Evolutionary conservation across 768 basidiomycete species (phyloP), one percentile per base, ranked within the genome.

Genomic region (Phallus indusiatus): DNA sequence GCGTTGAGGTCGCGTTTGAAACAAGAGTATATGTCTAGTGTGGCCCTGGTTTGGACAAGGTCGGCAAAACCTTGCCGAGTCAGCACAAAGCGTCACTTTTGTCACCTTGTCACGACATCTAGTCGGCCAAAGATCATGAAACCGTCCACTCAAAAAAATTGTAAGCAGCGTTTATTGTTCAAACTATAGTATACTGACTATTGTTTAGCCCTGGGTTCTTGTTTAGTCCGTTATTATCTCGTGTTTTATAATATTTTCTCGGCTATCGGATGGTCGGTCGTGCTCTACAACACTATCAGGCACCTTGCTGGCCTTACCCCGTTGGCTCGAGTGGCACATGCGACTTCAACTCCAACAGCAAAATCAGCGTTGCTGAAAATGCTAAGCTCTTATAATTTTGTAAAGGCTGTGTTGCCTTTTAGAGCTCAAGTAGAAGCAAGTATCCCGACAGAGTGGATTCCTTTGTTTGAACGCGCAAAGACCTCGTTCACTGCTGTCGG

Each of bases 201-300:
- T 22, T 20, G 34, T 12, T 11, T 46, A 59, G 59, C 22, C 49
- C 24, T 18, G 18, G 60, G 28, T 16, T 24, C 61, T n/a, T 21
- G 51, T 10, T 16, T 28, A 17, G 61, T 71, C 35, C 69, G 66
- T 57, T 73, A 72, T 69, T 96, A 95, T 73, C 79, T 97, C 2
- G 65, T 89, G 57, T 69, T 73, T 0, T 97, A 94, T 79, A 96
- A 97, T 73, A 64, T 79, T 62, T 66, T 85, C 36, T 93, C 91
- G 0, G 75, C 86, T 0, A 51, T 83, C 14, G 86, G 85, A 49
- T 97, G 94, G 94, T 70, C 71, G 0, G 81, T 82, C 70, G 72
- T 95, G 61, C 83, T 95, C 64, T 60, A 75, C 67, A 68, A 74
- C 53, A 81, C 82, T 58, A 56, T 84, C 63, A 63, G 71, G 61